Conservation (phyloP, 148 eudicot species). For the Rhododendron henanense region DNA sequence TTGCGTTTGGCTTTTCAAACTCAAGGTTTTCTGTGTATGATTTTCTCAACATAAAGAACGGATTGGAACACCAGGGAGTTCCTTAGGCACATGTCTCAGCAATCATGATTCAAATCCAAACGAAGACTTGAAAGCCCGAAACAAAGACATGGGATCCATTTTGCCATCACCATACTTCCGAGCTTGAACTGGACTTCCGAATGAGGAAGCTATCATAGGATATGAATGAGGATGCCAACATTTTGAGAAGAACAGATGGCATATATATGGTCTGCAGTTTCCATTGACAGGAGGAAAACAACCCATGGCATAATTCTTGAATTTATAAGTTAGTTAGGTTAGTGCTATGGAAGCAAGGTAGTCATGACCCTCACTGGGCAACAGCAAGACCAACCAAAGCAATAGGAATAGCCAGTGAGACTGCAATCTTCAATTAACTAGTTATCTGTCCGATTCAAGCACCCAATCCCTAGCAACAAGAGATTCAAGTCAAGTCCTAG, state of each 20-base stretch:
- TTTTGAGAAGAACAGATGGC: not conserved
- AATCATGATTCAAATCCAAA: not conserved
- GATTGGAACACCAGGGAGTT: not conserved
- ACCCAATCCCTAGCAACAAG: not conserved
- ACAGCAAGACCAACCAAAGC: not conserved
- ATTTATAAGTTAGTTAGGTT: not conserved
- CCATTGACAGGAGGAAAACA: not conserved
- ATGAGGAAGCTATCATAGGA: not conserved
- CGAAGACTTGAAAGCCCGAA: not conserved
- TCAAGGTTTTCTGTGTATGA: not conserved
- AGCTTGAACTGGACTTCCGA: not conserved
- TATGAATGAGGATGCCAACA: not conserved
- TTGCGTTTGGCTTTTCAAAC: not conserved
- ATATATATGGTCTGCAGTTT: not conserved
- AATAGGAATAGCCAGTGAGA: not conserved
- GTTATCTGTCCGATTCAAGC: not conserved
- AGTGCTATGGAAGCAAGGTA: not conserved
- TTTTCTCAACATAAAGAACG: not conserved
- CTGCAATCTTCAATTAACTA: not conserved
- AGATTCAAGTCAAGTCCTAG: not conserved
- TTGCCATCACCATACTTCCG: not conserved
- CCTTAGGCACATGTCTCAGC: not conserved
- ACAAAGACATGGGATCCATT: not conserved
- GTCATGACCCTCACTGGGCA: not conserved
- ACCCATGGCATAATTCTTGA: not conserved